These are phyloP conservation scores for Cucurbita moschata DNA, from an alignment of 306 rosid species.

Conservation along the genomic window DNA sequence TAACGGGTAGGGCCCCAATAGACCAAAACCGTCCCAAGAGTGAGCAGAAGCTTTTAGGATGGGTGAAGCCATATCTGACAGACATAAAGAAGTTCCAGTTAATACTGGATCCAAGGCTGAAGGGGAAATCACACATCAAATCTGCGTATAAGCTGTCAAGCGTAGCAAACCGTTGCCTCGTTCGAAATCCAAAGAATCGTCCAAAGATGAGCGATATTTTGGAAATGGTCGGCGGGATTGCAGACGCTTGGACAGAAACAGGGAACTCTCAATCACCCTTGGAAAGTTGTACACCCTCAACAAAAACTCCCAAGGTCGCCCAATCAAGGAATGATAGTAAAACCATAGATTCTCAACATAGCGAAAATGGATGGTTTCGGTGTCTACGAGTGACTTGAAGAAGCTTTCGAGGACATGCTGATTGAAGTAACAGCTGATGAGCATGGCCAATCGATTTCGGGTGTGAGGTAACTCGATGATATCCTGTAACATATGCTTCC, in stretches of 20 bases:
- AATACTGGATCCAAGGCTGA: conserved; percentile 83
- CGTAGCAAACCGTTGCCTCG: conserved; percentile 75
- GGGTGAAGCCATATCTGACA: conserved; percentile 79
- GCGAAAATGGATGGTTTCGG: conserved; percentile 46
- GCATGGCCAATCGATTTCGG: not conserved
- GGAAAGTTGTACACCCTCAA: conserved; percentile 24
- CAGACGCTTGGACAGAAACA: conserved; percentile 22
- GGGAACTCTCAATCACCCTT: conserved; percentile 29
- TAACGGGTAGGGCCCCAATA: conserved; percentile 84
- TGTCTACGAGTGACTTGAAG: conserved; percentile 27
- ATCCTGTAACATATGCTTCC: not conserved
- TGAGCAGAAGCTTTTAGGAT: conserved; percentile 90
- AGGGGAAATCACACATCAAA: conserved; percentile 49
- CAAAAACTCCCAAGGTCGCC: conserved; percentile 18
- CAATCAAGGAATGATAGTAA: conserved; percentile 30
- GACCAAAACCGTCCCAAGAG: conserved; percentile 79
- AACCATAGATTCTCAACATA: conserved; percentile 21
- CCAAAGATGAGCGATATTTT: conserved; percentile 93
- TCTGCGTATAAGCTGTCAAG: conserved; percentile 59
- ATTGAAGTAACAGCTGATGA: conserved; percentile 2
- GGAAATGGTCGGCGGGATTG: conserved; percentile 51
- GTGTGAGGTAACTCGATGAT: not conserved
- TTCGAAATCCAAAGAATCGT: conserved; percentile 63
- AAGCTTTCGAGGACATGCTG: conserved; percentile 48
- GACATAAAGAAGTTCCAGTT: conserved; percentile 58